A percentile compares a stretch with the other conserved stretches of the same genome.
Conservation (phyloP, 2,329 filamentous ascomycete genomes). For the Claviceps citrina region DNA sequence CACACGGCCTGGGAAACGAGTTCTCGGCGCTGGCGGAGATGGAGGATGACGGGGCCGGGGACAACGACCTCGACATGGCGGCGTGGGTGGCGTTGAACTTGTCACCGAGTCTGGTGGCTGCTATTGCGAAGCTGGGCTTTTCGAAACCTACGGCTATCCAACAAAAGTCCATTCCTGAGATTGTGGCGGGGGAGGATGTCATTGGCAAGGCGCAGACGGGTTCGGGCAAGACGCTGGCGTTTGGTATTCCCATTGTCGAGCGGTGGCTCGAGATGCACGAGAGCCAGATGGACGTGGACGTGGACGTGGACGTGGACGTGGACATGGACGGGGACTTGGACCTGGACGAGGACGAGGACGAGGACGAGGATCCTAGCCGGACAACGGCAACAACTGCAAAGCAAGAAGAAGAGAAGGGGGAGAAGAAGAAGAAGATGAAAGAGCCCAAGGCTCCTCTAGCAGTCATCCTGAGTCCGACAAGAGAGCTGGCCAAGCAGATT, state of each 20-base stretch:
- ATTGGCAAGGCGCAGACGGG: constrained; percentile 93
- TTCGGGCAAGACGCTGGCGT: constrained; percentile 91
- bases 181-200: constrained; percentile 72
- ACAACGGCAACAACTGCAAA: background rate
- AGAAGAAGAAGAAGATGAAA: constrained; percentile 3
- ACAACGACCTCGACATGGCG: constrained; percentile 52
- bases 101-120: constrained; percentile 53
- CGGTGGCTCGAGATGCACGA: constrained; percentile 47
- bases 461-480: constrained; percentile 75
- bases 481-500: constrained; percentile 88
- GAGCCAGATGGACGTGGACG: constrained; percentile 18
- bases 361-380: background rate
- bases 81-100: constrained; percentile 65
- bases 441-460: constrained; percentile 44
- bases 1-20: constrained; percentile 24
- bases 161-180: constrained; percentile 60
- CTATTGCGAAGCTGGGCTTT: constrained; percentile 69
- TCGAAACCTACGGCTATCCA: constrained; percentile 72
- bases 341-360: background rate
- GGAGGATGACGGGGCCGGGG: constrained; percentile 36
- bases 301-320: background rate
- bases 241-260: constrained; percentile 85
- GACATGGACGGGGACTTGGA: background rate
- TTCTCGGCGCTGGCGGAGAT: constrained; percentile 40
- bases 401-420: background rate